Evolutionary conservation across 345 rosid genomes (phyloP), one percentile per base, ranked within the genome.

Genomic region (Sisymbrium altissimum): DNA sequence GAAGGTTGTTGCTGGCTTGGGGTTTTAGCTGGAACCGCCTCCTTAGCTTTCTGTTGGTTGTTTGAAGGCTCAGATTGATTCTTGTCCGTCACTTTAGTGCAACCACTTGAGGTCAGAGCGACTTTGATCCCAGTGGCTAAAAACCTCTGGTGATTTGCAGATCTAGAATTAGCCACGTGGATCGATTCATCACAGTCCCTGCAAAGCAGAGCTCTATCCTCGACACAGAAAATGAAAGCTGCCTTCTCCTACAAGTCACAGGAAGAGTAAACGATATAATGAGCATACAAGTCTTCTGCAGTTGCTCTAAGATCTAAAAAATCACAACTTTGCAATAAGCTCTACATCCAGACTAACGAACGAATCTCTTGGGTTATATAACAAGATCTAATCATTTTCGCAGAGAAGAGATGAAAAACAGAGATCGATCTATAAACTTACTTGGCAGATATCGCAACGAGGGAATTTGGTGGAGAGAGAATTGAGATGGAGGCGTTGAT

Each of bases 151-250:
- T 95, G 99, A 72, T 90, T 88, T 0, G 93, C 99, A 23, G 99
- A 81, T 21, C 87, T 93, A 68, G 88, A 85, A 60, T 91, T 89
- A 9, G 88, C 83, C 0, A 82, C 79, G 72, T 95, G 99, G 75
- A 95, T 85, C 0, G 97, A 82, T 53, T 87, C 91, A 69, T 95
- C 97, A 6, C 99, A 95, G 35, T 92, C 93, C 75, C 69, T 83
- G 71, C 99, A 95, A 63, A 95, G 83, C 40, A 95, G 86, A 19
- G 99, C 99, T 75, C 97, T 86, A 76, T 95, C 99, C 76, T 95
- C 99, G 4, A 95, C 97, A 66, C 99, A 95, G 84, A 92, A 95
- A 33, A 95, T 92, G 85, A 95, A 90, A 45, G 99, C 99, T 13
- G 92, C 36, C 86, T 88, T 95, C 79, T 95, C 99, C 99, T 95